Percentiles rank a stretch among this genome's conserved stretches.
Conservation (phyloP, 805 yeast genomes). For the Sugiyamaella valdiviana region DNA sequence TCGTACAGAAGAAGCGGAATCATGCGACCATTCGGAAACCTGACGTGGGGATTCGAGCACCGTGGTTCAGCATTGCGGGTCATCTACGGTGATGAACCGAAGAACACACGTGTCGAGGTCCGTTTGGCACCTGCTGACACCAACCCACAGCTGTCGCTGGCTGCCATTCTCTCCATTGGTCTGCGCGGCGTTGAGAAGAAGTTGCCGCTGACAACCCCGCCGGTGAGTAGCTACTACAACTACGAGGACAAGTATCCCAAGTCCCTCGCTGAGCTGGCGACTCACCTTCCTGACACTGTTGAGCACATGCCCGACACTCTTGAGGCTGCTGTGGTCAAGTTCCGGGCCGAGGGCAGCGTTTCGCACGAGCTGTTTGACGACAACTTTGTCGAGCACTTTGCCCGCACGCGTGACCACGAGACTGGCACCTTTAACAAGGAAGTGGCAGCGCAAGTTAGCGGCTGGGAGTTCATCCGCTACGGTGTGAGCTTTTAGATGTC, state of each 20-base stretch:
- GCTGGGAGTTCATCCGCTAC: too few species aligned
- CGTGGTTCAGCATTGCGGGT: neutral
- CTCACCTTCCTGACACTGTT: neutral
- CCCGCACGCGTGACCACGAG: neutral
- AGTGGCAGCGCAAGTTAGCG: neutral
- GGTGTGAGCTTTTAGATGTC: too few species aligned
- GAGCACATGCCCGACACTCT: neutral
- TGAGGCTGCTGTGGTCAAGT: neutral
- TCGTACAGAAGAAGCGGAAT: neutral
- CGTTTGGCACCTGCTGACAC: neutral
- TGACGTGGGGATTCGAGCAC: neutral
- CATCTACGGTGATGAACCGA: neutral
- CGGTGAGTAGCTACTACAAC: neutral
- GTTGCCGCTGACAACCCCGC: neutral
- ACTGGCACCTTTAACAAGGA: neutral
- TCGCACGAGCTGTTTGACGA: slow-evolving; percentile 1
- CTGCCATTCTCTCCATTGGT: slow-evolving; percentile 2
- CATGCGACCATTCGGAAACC: neutral
- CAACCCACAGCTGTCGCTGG: neutral
- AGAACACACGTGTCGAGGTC: slow-evolving; percentile 1
- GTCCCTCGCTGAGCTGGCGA: neutral
- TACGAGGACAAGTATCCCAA: neutral
- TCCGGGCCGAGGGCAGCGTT: slow-evolving; percentile 3
- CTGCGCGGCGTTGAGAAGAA: slow-evolving; percentile 1
- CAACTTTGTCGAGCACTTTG: neutral